phyloP scores from a whole-genome alignment of 768 basidiomycete species.

The Boletus vermiculosoides region DNA sequence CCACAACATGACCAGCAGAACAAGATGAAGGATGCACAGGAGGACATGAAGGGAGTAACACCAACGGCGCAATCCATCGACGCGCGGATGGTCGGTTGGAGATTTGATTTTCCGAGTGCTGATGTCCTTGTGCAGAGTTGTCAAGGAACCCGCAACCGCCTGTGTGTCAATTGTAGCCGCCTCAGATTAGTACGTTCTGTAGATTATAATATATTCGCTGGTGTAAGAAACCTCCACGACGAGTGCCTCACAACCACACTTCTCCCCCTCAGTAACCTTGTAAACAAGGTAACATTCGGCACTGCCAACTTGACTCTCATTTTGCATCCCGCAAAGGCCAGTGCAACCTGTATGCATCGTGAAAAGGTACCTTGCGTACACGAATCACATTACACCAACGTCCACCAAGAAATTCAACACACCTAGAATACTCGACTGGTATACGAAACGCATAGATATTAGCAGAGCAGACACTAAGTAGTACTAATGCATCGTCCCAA shows the following conservation, averaged over 20 bases:
- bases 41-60: neutral
- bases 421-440: no score
- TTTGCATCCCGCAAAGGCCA: no score
- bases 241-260: no score
- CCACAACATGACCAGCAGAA: neutral
- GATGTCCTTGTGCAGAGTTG: neutral
- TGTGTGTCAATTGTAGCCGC: neutral
- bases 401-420: neutral
- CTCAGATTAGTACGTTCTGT: no score
- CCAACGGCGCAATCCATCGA: neutral
- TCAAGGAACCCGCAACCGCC: neutral
- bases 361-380: no score
- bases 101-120: neutral
- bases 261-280: no score
- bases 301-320: no score
- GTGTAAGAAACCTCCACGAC: no score
- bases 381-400: neutral
- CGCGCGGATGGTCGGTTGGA: neutral
- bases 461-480: neutral
- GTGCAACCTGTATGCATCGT: no score
- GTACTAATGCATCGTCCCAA: no score
- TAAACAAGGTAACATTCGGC: no score
- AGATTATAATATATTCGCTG: no score
- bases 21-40: neutral
- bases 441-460: neutral